phyloP scores from a whole-genome alignment of 164 flowering plant species.

The Chloranthus sessilifolius region DNA sequence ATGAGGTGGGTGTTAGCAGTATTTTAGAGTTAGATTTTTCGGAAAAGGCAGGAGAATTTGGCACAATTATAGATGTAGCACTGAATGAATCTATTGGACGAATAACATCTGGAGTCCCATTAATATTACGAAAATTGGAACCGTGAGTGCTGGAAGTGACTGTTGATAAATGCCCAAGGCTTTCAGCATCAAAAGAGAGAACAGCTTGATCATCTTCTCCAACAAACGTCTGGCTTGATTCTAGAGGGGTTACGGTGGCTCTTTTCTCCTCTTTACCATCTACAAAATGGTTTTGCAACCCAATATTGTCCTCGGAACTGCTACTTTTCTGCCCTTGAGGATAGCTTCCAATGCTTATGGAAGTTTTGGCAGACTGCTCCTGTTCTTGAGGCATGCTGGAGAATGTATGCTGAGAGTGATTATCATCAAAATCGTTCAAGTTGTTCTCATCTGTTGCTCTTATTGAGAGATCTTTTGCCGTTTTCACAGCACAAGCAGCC shows the following conservation, averaged over 20 bases:
- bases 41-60: slow-evolving; percentile 64
- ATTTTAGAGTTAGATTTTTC: slow-evolving; percentile 59
- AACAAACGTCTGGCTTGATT: slow-evolving; percentile 20
- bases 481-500: slow-evolving; percentile 84
- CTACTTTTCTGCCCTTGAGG: slow-evolving; percentile 73
- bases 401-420: slow-evolving; percentile 70
- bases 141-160: slow-evolving; percentile 45
- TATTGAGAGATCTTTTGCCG: slow-evolving; percentile 66
- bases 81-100: slow-evolving; percentile 57
- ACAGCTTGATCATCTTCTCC: slow-evolving; percentile 27
- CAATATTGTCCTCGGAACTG: slow-evolving; percentile 62
- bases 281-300: slow-evolving; percentile 15
- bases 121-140: slow-evolving; percentile 22
- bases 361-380: slow-evolving; percentile 72
- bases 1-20: slow-evolving; percentile 40
- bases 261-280: slow-evolving; percentile 31
- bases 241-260: slow-evolving; percentile 17
- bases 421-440: slow-evolving; percentile 69
- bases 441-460: slow-evolving; percentile 58
- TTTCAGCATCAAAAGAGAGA: slow-evolving; percentile 38
- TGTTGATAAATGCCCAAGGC: slow-evolving; percentile 35
- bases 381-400: slow-evolving; percentile 82
- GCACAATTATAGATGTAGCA: slow-evolving; percentile 44
- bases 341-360: slow-evolving; percentile 76
- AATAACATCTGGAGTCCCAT: slow-evolving; percentile 21